Base-by-base conservation (phyloP, 2,329 filamentous ascomycete genomes). In the Phaeophleospora eucalypticola region DNA sequence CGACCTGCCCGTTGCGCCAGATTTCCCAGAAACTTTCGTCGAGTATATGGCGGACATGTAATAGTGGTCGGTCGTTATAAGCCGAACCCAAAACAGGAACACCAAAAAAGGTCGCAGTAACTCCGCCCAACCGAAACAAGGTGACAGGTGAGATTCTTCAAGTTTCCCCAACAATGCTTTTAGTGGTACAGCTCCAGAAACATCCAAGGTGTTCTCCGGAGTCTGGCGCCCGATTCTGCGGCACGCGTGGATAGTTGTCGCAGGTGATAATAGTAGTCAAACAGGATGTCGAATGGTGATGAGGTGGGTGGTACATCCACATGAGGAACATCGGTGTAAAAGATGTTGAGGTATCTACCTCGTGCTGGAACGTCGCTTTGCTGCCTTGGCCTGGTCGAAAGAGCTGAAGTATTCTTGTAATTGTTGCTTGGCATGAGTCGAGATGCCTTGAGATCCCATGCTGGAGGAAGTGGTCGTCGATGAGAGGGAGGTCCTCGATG, bases 351-450 rank as follows among this genome's bases (percentile, higher is more conserved):
- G 36, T 12, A 41, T 35, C 53, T 49, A 61, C 45, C 58, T 52
- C 38, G 53, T 41, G 46, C 58, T 61, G 16, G 62, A 65, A 48
- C 70, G 62, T 63, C 72, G 68, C 65, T 71, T 73, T 45, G 68
- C 63, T 78, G 72, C 82, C 70, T 87, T 80, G 48, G 86, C 83
- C 57, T 89, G 86, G 68, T 96, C 90, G 65, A 96, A 95, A 2
- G 86, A 89, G 63, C 86, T 87, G 57, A 88, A 87, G 68, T 96
- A 96, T 58, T 87, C 85, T 65, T 85, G 83, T 35, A 96, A 79
- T 66, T 95, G 89, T 68, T 81, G 83, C 61, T 82, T 83, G 20
- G 87, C 84, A 67, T 86, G 85, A 54, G 86, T 83, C 3, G 89
- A 89, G 54, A 95, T 74, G 58, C 75, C 75, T 20, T 67, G 68